Percentiles rank a stretch among this genome's conserved stretches.
Conservation (phyloP, 179 eudicot genomes). For the Silene noctiflora region DNA sequence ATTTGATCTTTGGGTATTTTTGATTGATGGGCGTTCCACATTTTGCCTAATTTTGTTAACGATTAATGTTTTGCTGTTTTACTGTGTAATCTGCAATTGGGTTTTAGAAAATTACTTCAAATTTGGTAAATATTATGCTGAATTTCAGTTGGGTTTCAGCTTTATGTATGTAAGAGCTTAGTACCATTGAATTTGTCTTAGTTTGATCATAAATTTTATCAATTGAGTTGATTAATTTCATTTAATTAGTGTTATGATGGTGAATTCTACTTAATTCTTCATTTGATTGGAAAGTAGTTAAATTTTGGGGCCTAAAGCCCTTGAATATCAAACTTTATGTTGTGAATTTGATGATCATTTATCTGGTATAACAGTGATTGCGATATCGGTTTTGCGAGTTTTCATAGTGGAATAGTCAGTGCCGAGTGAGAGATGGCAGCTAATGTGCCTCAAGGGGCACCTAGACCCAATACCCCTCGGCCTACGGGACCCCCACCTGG, state of each 20-base stretch:
- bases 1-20: conserved; percentile 2
- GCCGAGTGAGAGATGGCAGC: conserved; percentile 35
- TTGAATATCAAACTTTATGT: background rate
- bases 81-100: background rate
- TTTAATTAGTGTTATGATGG: background rate
- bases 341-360: conserved; percentile 19
- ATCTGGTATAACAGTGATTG: conserved; percentile 7
- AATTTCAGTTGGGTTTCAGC: background rate
- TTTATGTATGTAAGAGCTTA: background rate
- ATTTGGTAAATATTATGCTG: background rate
- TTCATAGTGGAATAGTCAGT: background rate
- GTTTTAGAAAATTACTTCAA: background rate
- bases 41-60: background rate
- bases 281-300: background rate
- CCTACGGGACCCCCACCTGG: conserved; percentile 31
- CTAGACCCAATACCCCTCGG: conserved; percentile 33
- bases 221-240: background rate
- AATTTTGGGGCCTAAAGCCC: background rate
- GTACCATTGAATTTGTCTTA: background rate
- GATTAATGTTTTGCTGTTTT: background rate
- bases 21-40: conserved; percentile 2
- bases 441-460: conserved; percentile 49
- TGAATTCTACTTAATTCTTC: conserved; percentile 4
- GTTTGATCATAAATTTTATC: background rate
- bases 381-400: conserved; percentile 7